Base-by-base conservation (phyloP, 208 protist species). In the Phytomonas francai region DNA sequence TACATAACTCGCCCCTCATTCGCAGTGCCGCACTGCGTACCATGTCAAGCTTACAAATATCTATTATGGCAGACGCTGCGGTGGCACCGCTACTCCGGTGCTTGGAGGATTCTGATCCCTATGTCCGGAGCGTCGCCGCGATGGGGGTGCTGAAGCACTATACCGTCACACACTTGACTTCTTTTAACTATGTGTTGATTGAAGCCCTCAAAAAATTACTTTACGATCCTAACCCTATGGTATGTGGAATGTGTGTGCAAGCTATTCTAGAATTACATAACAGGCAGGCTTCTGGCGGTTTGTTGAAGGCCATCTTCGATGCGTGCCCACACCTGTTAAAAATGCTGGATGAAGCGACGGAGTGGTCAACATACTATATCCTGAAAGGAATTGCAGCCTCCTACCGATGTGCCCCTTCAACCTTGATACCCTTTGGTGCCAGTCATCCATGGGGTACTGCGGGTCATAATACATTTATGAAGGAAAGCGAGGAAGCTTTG, bases 121-220 rank as follows among this genome's bases (percentile, higher is more conserved):
- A 99, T 76, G 98, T 99, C 2, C 87, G 98, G 49, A 98, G 99
- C 72, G 99, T 97, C 19, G 98, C 98, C 6, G 98, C 89, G 9
- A 84, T 99, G 34, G 97, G 90, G 62, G 95, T 99, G 59, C 85
- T 98, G 4, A 99, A 99, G 79, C 74, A 99, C 16, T 99, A 98
- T 76, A 92, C 97, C 72, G 89, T 99, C 30, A 91, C 94, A 59
- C 84, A 93, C 25, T 83, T 92, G 30, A 70, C 96, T 2, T 89
- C 95, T 3, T 77, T 93, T 45, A 88, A 98, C 28, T 78, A 87
- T 34, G 92, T 89, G 30, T 81, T 98, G 59, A 72, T 98, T 49
- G 89, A 97, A 36, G 75, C 78, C 63, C 78, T 98, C n/a, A 78
- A 84, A 36, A 86, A 94, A 33, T 72, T 99, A 58, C 77, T 99